Base-by-base conservation (phyloP, 805 yeast genomes). In the Scheffersomyces amazonensis region DNA sequence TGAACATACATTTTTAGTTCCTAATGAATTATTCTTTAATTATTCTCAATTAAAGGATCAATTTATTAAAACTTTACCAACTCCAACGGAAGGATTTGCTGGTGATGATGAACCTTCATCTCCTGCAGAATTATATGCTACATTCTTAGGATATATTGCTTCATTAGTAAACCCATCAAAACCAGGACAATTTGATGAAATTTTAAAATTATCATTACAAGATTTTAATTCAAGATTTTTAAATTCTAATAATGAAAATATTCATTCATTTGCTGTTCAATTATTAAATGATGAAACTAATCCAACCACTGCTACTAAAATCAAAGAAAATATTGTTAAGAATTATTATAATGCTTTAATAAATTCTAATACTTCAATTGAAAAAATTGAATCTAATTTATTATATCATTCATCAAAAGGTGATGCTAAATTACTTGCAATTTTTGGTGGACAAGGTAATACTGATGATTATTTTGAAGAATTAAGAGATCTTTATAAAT, bases 371-470 rank as follows among this genome's bases (percentile, higher is more conserved):
- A 46, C 56, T 36, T 41, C 39, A 25, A 51, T 61, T 34, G 46
- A 51, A 22, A 44, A 49, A 27, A 43, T 44, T 23, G 60, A 56
- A 37, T 58, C 66, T 4, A 63, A 84, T 36, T 73, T 91, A 41
- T 75, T 88, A 60, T 73, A 80, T 45, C 80, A 85, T 36, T 57
- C 69, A 36, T 73, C 30, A 65, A 37, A 37, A 2, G 39, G 40
- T 24, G 41, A 39, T 35, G 87, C 90, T 32, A 71, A 74, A 43
- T 64, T 90, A 40, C 80, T 76, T 43, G 96, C 97, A 47, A 81
- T 93, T 50, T 93, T 91, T 55, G 99, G 99, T 61, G 99, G 99
- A 56, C 99, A 93, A 73, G 99, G 99, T 67, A 91, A 88, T 71
- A 83, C 95, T 37, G 98, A 93, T 60, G 97, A 93, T 62, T 93